Base-by-base conservation (phyloP, 805 yeast genomes). In the Kazachstania martiniae region DNA sequence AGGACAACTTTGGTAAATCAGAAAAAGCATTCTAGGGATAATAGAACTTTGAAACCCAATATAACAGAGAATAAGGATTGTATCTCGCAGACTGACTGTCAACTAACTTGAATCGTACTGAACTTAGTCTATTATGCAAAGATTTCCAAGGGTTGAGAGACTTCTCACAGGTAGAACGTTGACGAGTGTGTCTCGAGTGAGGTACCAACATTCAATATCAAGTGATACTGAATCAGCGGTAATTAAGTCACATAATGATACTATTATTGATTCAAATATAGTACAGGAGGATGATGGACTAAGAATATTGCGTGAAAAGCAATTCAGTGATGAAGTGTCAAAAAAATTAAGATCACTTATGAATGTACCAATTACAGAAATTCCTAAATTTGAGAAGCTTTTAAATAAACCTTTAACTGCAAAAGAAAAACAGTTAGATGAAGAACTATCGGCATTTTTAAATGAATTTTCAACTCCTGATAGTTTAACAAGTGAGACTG, bases 361-460 rank as follows among this genome's bases (percentile, higher is more conserved):
- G 18, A 29, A 32, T 17, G 32, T 35, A 5, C 28, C 36, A 5
- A 24, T 19, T 3, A 27, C 28, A 13, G 33, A 39, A 26, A 15
- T 35, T 10, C 16, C 24, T 12, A 17, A 31, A 3, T 12, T 36
- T 12, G 35, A 30, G 18, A 5, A 17, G 12, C 19, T 24, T 29
- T 27, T 21, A 24, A 37, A 40, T 10, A 28, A 29, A 14, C 32
- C 40, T 5, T 28, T 47, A 16, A 32, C 39, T 13, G 38, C 33
- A 16, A 53, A 46, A 28, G 61, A 54, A 38, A 41, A 48, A 23
- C 53, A 46, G 27, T 33, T 54, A 31, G 59, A 56, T 35, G 49
- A 46, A 22, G 54, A 53, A 35, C 34, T 56, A 14, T 42, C 50
- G 9, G 41, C 38, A 2, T 53, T 56, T 29, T 36, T 53, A 15